Evolutionary conservation across 2,329 filamentous ascomycete genomes (phyloP), one percentile per base, ranked within the genome.

Genomic region (Didymella segeticola): DNA sequence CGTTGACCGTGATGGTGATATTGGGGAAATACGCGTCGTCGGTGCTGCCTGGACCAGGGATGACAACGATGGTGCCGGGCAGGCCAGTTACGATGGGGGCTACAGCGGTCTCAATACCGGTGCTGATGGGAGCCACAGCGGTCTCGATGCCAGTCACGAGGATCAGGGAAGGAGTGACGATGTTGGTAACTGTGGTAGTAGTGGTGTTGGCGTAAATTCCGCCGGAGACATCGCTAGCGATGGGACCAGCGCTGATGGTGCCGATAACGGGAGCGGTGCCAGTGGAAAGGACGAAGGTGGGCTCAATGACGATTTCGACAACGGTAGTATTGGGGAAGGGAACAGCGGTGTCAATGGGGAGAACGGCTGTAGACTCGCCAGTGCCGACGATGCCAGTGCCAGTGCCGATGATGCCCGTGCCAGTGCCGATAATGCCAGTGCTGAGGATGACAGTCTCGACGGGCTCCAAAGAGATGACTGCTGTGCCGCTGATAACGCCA

Each of bases 321-420:
- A 38, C 20, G 14, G 52, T 60, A 15, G 41, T 50, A 43, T 62
- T 62, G 30, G 60, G 46, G 29, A 52, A 57, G 9, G 60, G 51
- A 14, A 45, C 29, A 11, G 46, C 20, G 12, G 38, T 42, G 20
- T 27, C 47, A 4, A 55, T 25, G 14, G 47, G 42, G 12, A 19
- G 14, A 14, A 41, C 30, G 4, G 53, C 54, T n/a, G 45, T 39
- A n/a, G 25, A 20, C 10, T 29, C 37, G 22, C 34, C 38, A 9
- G 34, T 46, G 8, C 45, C 51, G 7, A 47, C 27, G 20, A 20
- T 10, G n/a, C 42, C 42, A 6, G 22, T 37, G 11, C 34, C 34
- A 6, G 48, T 52, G 22, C 42, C 22, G 29, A 52, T 23, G 14
- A 41, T 17, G 34, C 46, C 41, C 2, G 51, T 48, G n/a, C n/a